Evolutionary conservation across 768 basidiomycete genomes (phyloP).

Genomic region (Wakefieldia striispora): DNA sequence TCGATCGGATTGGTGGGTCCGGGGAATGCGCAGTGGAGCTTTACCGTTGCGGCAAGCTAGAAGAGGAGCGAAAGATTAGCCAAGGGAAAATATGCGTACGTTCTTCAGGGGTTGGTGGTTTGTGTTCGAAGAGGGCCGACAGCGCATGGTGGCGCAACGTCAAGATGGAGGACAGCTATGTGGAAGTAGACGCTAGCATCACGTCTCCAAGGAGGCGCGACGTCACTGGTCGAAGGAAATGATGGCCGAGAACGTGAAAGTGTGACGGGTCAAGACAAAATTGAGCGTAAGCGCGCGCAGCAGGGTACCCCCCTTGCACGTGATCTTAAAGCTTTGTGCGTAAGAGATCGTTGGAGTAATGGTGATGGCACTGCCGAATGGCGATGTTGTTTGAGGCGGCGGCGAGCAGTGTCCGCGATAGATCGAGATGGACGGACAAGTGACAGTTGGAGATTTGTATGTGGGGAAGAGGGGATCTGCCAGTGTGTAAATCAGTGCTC

Average conservation of each 20-base stretch:
- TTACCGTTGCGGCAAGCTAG: too few species aligned
- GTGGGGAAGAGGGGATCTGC: too few species aligned
- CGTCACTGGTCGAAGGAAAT: conserved; percentile 21
- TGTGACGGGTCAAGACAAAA: not conserved
- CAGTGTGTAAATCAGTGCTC: not conserved
- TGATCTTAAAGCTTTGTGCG: not conserved
- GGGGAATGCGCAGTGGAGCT: not conserved
- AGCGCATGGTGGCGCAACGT: too few species aligned
- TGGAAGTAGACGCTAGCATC: too few species aligned
- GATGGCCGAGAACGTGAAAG: not conserved
- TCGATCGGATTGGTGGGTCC: not conserved
- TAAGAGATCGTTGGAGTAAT: too few species aligned
- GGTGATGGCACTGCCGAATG: conserved; percentile 4
- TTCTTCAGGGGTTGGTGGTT: too few species aligned
- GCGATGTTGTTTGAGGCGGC: not conserved
- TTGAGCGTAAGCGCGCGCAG: too few species aligned
- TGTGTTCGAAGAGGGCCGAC: not conserved
- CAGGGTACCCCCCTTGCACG: not conserved
- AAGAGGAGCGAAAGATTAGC: too few species aligned
- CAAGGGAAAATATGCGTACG: too few species aligned
- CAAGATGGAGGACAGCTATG: too few species aligned
- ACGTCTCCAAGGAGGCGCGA: conserved; percentile 27
- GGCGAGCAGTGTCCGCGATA: conserved; percentile 17
- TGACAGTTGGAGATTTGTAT: too few species aligned
- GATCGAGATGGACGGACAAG: conserved; percentile 14